These are phyloP conservation scores for Yarrowia divulgata DNA, from an alignment of 805 yeast genomes.

Conservation along the genomic window DNA sequence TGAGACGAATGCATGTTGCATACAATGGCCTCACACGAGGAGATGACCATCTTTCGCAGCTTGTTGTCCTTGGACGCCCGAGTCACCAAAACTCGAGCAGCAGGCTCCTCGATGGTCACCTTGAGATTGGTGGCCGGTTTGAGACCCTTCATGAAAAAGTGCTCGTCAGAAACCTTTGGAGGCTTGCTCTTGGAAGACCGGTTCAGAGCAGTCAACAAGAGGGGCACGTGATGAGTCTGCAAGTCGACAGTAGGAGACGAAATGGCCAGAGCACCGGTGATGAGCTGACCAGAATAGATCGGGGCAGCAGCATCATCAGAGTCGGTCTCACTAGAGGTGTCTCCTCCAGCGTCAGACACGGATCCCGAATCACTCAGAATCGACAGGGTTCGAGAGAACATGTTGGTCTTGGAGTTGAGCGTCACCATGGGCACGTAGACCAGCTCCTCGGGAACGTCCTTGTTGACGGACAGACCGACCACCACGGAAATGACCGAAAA, in stretches of 20 bases:
- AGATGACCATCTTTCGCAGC: slow-evolving; percentile 48
- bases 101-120: slow-evolving; percentile 50
- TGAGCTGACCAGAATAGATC: slow-evolving; percentile 42
- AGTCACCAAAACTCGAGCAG: slow-evolving; percentile 47
- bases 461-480: slow-evolving; percentile 49
- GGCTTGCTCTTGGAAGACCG: slow-evolving; percentile 35
- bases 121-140: slow-evolving; percentile 47
- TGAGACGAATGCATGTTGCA: slow-evolving; percentile 47
- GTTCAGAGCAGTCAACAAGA: slow-evolving; percentile 45
- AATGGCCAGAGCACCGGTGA: slow-evolving; percentile 49
- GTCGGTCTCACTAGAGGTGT: slow-evolving; percentile 10
- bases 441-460: slow-evolving; percentile 48
- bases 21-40: slow-evolving; percentile 48
- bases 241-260: slow-evolving; percentile 53
- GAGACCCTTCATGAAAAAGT: slow-evolving; percentile 41
- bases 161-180: slow-evolving; percentile 11
- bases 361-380: slow-evolving; percentile 45
- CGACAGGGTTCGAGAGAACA: slow-evolving; percentile 50
- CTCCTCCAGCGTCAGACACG: neutral
- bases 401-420: slow-evolving; percentile 50
- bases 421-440: slow-evolving; percentile 53
- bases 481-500: slow-evolving; percentile 50
- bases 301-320: slow-evolving; percentile 15
- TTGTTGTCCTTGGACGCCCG: slow-evolving; percentile 40
- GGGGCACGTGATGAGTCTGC: slow-evolving; percentile 50